Base-by-base conservation (phyloP, 1,139 yeast species). In the Zygoascus hellenicus region DNA sequence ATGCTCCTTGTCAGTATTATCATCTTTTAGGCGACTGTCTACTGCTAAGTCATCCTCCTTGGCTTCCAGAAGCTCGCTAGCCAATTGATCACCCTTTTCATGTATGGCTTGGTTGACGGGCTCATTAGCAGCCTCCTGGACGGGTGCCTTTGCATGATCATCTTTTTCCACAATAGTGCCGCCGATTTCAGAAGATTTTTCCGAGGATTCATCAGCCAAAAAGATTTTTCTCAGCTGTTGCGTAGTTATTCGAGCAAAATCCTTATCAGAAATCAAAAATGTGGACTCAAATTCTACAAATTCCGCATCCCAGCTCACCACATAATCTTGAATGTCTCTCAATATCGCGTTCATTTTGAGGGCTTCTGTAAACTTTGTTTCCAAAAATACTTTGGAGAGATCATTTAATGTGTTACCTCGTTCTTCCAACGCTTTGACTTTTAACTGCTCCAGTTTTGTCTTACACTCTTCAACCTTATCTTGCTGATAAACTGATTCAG, bases 191-290 rank as follows among this genome's bases (percentile, higher is more conserved):
- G 19, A 5, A 2, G 37, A 17, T 4, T 13, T n/a, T 11, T 34
- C 46, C 17, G 30, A 6, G 11, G 35, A 34, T 15, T 53, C 57
- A 13, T 54, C 57, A 3, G 53, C 33, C 15, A 78, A 65, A 58
- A 92, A 81, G 48, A 89, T 75, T 56, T 81, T 86, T 51, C 82
- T 79, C 59, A 94, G 71, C 61, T 92, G 98, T 56, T 83, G 83
- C 11, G 96, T 87, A 2, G 98, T 90, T 42, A 92, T 85, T 52
- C 89, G 75, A 7, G 96, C 83, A 55, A 94, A 86, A 72, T 94
- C 98, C 60, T 84, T 87, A 64, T 94, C 98, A 13, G 95, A 81
- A 0, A 97, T 97, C 51, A 92, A 76, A 60, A 76, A 92, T 28
- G 73, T 74, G 46, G 76, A 76, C 54, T 87, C 97, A 66, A 92